phyloP scores from a whole-genome alignment of 805 yeast genomes.

The Ogataea neopini region DNA sequence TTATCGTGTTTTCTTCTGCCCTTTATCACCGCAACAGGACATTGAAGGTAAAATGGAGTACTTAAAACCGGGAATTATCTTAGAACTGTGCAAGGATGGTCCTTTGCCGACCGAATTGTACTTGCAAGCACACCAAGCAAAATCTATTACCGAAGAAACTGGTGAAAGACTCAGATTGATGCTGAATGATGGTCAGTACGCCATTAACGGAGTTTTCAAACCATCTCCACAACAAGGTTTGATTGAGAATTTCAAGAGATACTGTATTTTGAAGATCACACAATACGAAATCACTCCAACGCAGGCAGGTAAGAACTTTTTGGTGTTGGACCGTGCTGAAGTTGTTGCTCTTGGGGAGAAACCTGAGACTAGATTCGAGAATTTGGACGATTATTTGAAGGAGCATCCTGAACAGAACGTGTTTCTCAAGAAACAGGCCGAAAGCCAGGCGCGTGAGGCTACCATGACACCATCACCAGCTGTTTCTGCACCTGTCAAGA shows the following conservation, averaged over 20 bases:
- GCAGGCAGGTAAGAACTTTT: slow-evolving; percentile 29
- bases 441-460: slow-evolving; percentile 11
- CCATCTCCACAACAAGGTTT: slow-evolving; percentile 39
- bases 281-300: slow-evolving; percentile 28
- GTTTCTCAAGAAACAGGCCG: slow-evolving; percentile 17
- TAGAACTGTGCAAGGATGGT: slow-evolving; percentile 27
- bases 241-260: slow-evolving; percentile 29
- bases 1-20: neutral
- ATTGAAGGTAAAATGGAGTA: slow-evolving; percentile 2
- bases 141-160: slow-evolving; percentile 36
- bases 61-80: slow-evolving; percentile 26
- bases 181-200: slow-evolving; percentile 53
- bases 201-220: slow-evolving; percentile 54
- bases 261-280: slow-evolving; percentile 25
- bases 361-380: slow-evolving; percentile 18
- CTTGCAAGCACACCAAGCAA: slow-evolving; percentile 35
- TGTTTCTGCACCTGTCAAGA: slow-evolving; percentile 13
- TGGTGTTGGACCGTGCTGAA: slow-evolving; percentile 31
- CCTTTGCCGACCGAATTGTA: slow-evolving; percentile 23
- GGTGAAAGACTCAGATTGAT: slow-evolving; percentile 47
- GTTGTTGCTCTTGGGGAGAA: slow-evolving; percentile 40
- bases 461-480: slow-evolving; percentile 23
- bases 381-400: slow-evolving; percentile 56
- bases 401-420: slow-evolving; percentile 57
- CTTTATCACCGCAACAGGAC: neutral